These are phyloP conservation scores for Penicillium carneum DNA, from an alignment of 2,329 filamentous ascomycete genomes.

Conservation along the genomic window DNA sequence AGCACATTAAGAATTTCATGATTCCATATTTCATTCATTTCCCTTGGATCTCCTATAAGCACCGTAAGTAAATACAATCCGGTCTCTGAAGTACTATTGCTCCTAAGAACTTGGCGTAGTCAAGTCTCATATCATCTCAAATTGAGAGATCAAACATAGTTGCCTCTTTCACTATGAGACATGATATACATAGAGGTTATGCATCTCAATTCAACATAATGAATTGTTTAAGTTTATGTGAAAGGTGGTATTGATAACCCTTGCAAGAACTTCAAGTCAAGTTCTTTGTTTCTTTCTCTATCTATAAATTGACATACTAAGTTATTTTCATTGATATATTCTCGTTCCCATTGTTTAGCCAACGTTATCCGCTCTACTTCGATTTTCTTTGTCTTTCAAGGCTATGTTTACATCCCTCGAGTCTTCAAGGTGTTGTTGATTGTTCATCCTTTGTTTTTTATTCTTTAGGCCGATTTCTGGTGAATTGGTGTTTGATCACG, in stretches of 20 bases:
- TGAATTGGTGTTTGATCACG: neutral
- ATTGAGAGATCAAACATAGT: neutral
- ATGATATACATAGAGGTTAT: neutral
- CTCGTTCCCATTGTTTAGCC: neutral
- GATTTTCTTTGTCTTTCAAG: slow-evolving; percentile 5
- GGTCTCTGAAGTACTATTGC: neutral
- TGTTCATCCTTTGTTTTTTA: neutral
- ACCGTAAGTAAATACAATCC: neutral
- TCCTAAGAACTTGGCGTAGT: neutral
- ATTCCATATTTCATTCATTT: neutral
- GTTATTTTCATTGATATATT: neutral
- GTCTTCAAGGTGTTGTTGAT: neutral
- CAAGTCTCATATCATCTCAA: neutral
- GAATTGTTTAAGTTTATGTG: neutral
- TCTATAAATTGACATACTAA: neutral
- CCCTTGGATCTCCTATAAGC: neutral
- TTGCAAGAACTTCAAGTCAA: neutral
- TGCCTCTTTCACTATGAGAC: neutral
- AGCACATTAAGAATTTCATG: neutral
- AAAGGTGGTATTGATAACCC: neutral
- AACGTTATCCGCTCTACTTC: neutral
- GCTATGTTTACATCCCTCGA: neutral
- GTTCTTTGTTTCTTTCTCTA: neutral
- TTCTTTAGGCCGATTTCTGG: neutral
- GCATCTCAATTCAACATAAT: neutral